Conservation (phyloP, 495 filamentous ascomycete genomes). For the Massariosphaeria phaeospora region DNA sequence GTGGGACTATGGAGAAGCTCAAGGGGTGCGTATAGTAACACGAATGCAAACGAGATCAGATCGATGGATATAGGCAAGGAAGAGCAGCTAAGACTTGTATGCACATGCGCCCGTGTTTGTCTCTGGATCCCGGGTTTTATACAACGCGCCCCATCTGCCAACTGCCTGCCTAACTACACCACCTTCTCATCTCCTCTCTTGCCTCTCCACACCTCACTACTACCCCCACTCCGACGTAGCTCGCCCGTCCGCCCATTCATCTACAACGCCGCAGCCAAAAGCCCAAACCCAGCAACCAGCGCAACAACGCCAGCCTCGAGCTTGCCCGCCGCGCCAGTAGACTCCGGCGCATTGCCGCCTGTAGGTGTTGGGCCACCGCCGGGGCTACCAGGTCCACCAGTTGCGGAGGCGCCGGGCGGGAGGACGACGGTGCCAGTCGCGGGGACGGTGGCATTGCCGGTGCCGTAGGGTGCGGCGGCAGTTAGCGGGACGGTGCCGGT, state of each 20-base stretch:
- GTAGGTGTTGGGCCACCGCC: constrained; percentile 1
- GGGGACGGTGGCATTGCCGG: background rate
- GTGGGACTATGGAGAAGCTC: too few relatives aligned
- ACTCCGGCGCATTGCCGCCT: background rate
- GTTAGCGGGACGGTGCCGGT: background rate
- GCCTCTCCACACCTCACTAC: background rate
- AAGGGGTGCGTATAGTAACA: too few relatives aligned
- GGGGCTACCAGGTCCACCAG: background rate
- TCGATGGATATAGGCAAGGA: too few relatives aligned
- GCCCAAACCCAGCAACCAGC: constrained; percentile 8
- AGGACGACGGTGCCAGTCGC: background rate
- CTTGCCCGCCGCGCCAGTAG: constrained; percentile 22
- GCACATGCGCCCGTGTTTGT: too few relatives aligned
- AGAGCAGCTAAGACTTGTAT: too few relatives aligned
- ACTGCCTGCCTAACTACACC: background rate
- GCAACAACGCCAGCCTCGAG: constrained; percentile 4
- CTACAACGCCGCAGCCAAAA: constrained; percentile 12
- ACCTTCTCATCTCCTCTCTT: background rate
- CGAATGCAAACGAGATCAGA: background rate
- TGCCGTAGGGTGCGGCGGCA: constrained; percentile 12
- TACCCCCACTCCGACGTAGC: background rate
- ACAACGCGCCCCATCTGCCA: too few relatives aligned
- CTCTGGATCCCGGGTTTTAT: too few relatives aligned
- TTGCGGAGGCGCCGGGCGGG: background rate
- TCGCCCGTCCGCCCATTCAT: background rate